Conservation (phyloP, 805 yeast genomes). For the Ogataea allantospora region DNA sequence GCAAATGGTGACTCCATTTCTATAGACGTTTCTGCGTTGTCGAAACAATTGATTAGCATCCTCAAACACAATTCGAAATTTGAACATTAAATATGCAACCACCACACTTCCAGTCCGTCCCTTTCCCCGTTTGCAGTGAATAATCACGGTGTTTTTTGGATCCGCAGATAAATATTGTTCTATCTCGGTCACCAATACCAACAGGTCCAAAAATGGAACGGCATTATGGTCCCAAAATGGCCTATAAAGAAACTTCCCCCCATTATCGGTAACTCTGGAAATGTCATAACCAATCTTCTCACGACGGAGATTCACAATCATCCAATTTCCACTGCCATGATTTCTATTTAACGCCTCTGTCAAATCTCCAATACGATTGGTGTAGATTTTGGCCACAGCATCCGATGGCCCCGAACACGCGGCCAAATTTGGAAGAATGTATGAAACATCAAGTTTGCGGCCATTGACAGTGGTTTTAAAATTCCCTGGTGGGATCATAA, state of each 20-base stretch:
- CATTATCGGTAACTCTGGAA: conserved; percentile 35
- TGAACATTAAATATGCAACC: conserved; percentile 66
- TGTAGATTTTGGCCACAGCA: conserved; percentile 42
- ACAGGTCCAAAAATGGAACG: conserved; percentile 58
- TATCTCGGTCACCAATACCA: conserved; percentile 44
- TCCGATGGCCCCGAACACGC: conserved; percentile 77
- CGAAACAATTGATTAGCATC: conserved; percentile 57
- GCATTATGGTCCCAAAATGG: conserved; percentile 82
- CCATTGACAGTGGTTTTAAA: conserved; percentile 1
- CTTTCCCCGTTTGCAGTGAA: conserved; percentile 91
- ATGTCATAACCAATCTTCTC: conserved; percentile 45
- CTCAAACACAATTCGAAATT: conserved; percentile 34
- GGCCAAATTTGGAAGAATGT: conserved; percentile 60
- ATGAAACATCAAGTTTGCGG: conserved; percentile 57
- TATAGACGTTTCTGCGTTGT: conserved; percentile 48
- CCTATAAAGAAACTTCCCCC: conserved; percentile 36
- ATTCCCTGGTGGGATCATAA: conserved; percentile 5
- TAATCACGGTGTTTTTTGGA: conserved; percentile 46
- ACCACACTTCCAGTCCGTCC: conserved; percentile 84
- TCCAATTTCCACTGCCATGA: conserved; percentile 60
- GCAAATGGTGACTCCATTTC: conserved; percentile 66
- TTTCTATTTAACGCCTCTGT: conserved; percentile 42
- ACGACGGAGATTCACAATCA: conserved; percentile 66
- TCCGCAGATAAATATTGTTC: conserved; percentile 38
- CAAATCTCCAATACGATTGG: conserved; percentile 53